Conservation (phyloP, 495 filamentous ascomycete genomes). For the Neurospora terricola region DNA sequence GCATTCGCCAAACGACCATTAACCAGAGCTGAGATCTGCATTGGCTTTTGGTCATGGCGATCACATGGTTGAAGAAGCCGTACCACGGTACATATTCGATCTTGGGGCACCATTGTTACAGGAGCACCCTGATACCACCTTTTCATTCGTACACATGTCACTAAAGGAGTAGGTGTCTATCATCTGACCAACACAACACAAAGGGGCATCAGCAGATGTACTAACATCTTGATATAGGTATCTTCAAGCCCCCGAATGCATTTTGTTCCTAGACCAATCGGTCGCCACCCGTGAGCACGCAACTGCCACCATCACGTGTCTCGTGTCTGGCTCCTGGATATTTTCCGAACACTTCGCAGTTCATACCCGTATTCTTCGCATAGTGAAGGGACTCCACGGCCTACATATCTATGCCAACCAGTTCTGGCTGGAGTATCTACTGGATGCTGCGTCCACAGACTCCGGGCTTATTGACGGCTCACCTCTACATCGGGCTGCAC, state of each 20-base stretch:
- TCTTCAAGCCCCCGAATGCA: conserved; percentile 12
- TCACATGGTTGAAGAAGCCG: neutral
- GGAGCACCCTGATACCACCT: conserved; percentile 12
- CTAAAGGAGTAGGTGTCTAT: conserved; percentile 22
- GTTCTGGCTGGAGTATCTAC: neutral
- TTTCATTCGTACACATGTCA: conserved; percentile 24
- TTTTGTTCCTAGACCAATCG: conserved; percentile 2
- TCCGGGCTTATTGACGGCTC: neutral
- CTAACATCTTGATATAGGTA: conserved; percentile 4
- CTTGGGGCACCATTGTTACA: conserved; percentile 20
- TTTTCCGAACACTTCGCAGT: neutral
- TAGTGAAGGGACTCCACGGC: neutral
- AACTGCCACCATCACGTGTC: conserved; percentile 10
- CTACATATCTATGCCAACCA: neutral
- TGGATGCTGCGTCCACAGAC: neutral
- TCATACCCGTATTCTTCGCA: neutral
- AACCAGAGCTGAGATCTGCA: conserved; percentile 19
- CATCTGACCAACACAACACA: neutral
- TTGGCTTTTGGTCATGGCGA: conserved; percentile 14
- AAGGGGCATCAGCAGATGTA: neutral
- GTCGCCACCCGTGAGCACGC: conserved; percentile 7
- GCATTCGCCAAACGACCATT: conserved; percentile 23
- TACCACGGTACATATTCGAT: conserved; percentile 21
- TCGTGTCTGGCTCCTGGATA: conserved; percentile 5
- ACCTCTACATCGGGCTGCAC: neutral